phyloP scores from a whole-genome alignment of 345 rosid species.

The Firmiana major region DNA sequence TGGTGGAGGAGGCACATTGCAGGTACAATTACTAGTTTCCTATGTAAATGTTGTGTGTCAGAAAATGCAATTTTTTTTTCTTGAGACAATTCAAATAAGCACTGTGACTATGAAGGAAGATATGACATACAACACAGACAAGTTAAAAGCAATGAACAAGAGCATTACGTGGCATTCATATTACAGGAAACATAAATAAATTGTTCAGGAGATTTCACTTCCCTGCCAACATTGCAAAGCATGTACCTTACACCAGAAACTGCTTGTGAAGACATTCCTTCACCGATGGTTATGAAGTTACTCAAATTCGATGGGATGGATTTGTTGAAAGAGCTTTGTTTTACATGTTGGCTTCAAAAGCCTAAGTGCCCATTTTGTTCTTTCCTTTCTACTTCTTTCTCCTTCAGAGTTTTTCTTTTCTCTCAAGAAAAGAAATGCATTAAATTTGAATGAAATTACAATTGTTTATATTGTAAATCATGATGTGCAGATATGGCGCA shows the following conservation, averaged over 20 bases:
- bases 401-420: not conserved
- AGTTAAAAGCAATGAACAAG: not conserved
- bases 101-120: not conserved
- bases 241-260: not conserved
- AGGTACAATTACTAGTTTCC: conserved; percentile 38
- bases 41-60: not conserved
- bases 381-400: not conserved
- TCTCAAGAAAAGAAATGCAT: not conserved
- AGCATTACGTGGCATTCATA: not conserved
- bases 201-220: not conserved
- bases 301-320: not conserved
- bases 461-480: not conserved
- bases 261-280: not conserved
- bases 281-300: not conserved
- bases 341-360: not conserved
- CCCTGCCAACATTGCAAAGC: not conserved
- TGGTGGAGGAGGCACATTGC: conserved; percentile 95
- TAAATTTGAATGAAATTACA: not conserved
- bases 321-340: not conserved
- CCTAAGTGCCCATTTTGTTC: not conserved
- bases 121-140: not conserved
- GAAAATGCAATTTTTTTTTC: not conserved
- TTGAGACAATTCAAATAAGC: not conserved
- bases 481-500: conserved; percentile 75
- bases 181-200: not conserved